Evolutionary conservation across 768 basidiomycete species (phyloP), one percentile per base, ranked within the genome.

Genomic region (Tricholoma saponaceum): DNA sequence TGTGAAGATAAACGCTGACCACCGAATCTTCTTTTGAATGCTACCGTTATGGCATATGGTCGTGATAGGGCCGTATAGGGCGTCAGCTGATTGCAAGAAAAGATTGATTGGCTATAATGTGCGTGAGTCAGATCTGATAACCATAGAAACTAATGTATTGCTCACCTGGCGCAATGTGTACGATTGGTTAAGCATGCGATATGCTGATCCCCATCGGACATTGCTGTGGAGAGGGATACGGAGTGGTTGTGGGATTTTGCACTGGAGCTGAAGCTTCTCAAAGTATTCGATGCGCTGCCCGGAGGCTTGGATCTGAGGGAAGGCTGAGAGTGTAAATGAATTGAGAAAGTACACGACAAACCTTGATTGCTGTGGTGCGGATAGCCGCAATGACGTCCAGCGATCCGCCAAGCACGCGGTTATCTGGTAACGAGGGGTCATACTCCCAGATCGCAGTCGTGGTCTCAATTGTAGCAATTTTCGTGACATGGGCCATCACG

Each of bases 401-500:
- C 0, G 63, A 69, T n/a, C 66, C 60, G 2, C 63, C 61, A 26
- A 67, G 59, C 4, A 74, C 60, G 9, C 58, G 51, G 52, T 74
- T 73, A 33, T 59, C 58, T 3, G 37, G 13, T 3, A 59, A 41
- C 0, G 25, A 47, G 26, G 72, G 72, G 26, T 76, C 66, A 35
- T 68, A 74, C 14, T 72, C 69, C 72, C 70, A 74, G 9, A 76
- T 74, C 0, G 71, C 70, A 0, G 58, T 63, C 13, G 62, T 55
- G 0, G 59, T 72, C 37, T 72, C 66, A 2, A 72, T 51, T 1
- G 60, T 60, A 12, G 0, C 64, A 23, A 68, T 66, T 52, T 67
- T 64, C 0, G 69, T 74, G 25, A 74, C 67, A n/a, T 64, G 50
- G 5, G 23, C 16, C 70, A 74, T 74, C 26, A 49, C 14, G 16